phyloP scores from a whole-genome alignment of 331 rosid genomes.

The Spiraea crenata region DNA sequence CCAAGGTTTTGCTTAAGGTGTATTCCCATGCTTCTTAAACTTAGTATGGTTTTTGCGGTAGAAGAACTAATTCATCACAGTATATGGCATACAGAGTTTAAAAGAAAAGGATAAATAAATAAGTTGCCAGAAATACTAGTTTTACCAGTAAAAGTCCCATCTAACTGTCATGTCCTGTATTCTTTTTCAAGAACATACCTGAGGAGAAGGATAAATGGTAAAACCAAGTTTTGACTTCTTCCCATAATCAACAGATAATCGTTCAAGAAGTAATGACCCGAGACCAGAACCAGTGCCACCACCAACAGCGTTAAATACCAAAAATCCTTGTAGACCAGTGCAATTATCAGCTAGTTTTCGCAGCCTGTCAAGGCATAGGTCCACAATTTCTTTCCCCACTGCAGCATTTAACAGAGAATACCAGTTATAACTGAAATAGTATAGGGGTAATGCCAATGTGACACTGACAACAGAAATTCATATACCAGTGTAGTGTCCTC shows the following conservation, averaged over 20 bases:
- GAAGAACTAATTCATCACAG: neutral
- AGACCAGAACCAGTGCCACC: conserved; percentile 82
- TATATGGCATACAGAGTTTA: neutral
- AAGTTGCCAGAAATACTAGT: neutral
- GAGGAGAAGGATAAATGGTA: conserved; percentile 73
- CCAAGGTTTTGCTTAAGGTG: neutral
- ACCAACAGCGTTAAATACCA: conserved; percentile 69
- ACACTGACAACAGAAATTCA: conserved; percentile 13
- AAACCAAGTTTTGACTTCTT: conserved; percentile 72
- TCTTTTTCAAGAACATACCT: conserved; percentile 38
- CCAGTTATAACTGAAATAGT: neutral
- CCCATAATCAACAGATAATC: conserved; percentile 61
- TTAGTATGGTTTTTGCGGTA: neutral
- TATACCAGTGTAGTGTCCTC: conserved; percentile 68
- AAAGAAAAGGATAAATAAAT: neutral
- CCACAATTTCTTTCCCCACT: conserved; percentile 66
- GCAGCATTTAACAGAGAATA: conserved; percentile 27
- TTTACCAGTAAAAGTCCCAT: neutral
- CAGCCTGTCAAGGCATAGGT: conserved; percentile 54
- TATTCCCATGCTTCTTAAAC: neutral
- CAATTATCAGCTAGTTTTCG: conserved; percentile 65
- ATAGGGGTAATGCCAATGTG: neutral
- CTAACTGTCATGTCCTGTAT: neutral
- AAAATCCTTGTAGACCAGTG: conserved; percentile 71
- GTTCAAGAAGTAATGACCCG: conserved; percentile 64